phyloP scores from a whole-genome alignment of 805 yeast species.

The Hanseniaspora hatyaiensis region DNA sequence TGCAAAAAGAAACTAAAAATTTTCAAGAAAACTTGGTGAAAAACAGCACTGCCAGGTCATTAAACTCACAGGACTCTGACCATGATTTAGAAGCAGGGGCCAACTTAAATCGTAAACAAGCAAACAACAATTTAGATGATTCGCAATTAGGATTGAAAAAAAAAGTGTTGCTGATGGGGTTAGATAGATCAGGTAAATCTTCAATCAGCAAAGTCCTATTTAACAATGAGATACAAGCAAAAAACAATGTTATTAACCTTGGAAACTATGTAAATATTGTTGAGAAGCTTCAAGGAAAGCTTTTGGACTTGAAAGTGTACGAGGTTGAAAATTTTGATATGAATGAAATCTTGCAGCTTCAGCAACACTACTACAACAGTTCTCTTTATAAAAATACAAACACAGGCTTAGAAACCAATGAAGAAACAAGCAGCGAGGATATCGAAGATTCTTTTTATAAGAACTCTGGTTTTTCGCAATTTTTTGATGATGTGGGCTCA shows the following conservation, averaged over 20 bases:
- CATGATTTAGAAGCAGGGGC: slow-evolving; percentile 13
- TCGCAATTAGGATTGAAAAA: slow-evolving; percentile 40
- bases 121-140: slow-evolving; percentile 25
- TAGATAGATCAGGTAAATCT: slow-evolving; percentile 81
- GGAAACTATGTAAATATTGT: slow-evolving; percentile 11
- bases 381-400: slow-evolving; percentile 1
- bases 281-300: slow-evolving; percentile 10
- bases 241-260: slow-evolving; percentile 10
- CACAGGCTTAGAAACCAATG: neutral
- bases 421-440: neutral
- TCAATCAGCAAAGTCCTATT: slow-evolving; percentile 92
- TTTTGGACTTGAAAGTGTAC: slow-evolving; percentile 9
- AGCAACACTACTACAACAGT: slow-evolving; percentile 10
- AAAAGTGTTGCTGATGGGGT: slow-evolving; percentile 78
- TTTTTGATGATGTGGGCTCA: slow-evolving; percentile 77
- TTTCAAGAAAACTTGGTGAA: slow-evolving; percentile 8
- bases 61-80: slow-evolving; percentile 11
- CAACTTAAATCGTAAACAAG: neutral
- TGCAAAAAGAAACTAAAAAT: neutral
- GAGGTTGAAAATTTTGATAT: slow-evolving; percentile 16
- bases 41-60: slow-evolving; percentile 3
- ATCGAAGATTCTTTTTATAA: slow-evolving; percentile 11
- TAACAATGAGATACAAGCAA: slow-evolving; percentile 85
- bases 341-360: slow-evolving; percentile 13
- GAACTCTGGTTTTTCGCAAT: slow-evolving; percentile 29